Percentiles rank a stretch among this genome's conserved stretches.
These are phyloP conservation scores for Lithocarpus polystachyus DNA, from an alignment of 306 rosid genomes.

Conservation along the genomic window DNA sequence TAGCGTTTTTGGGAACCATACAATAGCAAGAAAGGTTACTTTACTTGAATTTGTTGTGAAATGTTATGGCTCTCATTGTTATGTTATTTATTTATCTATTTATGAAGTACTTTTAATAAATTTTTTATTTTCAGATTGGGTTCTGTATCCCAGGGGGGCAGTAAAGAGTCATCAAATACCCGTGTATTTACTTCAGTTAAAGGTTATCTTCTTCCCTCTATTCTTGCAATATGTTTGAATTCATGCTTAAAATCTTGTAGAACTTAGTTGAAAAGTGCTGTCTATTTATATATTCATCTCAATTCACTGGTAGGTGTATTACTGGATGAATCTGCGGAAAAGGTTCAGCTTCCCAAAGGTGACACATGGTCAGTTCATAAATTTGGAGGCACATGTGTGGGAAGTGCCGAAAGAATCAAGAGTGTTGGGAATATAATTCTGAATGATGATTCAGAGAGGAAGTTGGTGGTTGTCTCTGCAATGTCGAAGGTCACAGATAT, in stretches of 20 bases:
- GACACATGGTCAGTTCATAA: slow-evolving; percentile 95
- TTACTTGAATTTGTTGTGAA: not conserved
- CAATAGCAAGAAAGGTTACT: not conserved
- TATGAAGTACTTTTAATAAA: not conserved
- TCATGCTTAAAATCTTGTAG: not conserved
- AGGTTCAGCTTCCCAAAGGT: slow-evolving; percentile 59
- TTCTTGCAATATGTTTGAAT: not conserved
- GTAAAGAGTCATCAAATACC: slow-evolving; percentile 9
- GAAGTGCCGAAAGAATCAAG: slow-evolving; percentile 74
- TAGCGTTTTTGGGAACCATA: not conserved
- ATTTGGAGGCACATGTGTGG: slow-evolving; percentile 98
- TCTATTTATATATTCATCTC: not conserved
- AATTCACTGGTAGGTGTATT: slow-evolving; percentile 39
- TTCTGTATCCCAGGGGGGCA: slow-evolving; percentile 4
- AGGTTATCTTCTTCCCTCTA: slow-evolving; percentile 19
- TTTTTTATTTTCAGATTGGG: not conserved
- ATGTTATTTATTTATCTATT: not conserved
- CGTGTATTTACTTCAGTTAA: slow-evolving; percentile 23
- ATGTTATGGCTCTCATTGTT: too few species aligned
- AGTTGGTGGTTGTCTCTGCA: slow-evolving; percentile 87
- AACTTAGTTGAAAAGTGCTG: not conserved
- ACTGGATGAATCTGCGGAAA: slow-evolving; percentile 39
- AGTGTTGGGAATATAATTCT: slow-evolving; percentile 74
- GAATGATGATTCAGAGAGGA: slow-evolving; percentile 76
- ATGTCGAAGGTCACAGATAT: slow-evolving; percentile 97